A percentile compares a stretch with the other conserved stretches of the same genome.
These are phyloP conservation scores for Vitis cinerea DNA, from an alignment of 164 flowering plant species.

Conservation along the genomic window DNA sequence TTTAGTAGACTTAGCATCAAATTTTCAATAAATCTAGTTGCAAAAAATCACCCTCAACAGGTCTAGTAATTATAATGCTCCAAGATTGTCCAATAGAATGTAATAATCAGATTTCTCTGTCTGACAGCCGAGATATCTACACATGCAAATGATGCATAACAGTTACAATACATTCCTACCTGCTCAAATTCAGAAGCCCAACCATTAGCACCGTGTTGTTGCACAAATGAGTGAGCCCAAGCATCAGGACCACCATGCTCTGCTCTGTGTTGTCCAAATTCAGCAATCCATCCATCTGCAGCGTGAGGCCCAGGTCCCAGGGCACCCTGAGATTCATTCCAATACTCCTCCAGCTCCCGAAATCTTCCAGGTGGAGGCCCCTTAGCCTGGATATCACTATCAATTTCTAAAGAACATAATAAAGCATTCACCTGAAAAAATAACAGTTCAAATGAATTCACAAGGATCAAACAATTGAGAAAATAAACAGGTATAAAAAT, in stretches of 20 bases:
- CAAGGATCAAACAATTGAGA: not conserved
- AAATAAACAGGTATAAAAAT: not conserved
- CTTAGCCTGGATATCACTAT: constrained; percentile 51
- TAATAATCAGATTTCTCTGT: not conserved
- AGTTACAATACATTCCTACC: constrained; percentile 32
- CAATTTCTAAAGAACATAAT: constrained; percentile 81
- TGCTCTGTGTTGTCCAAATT: constrained; percentile 50
- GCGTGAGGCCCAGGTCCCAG: constrained; percentile 38
- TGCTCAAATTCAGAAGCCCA: constrained; percentile 97
- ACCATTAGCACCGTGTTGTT: constrained; percentile 76
- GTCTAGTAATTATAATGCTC: not conserved
- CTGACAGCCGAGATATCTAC: not conserved
- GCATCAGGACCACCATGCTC: constrained; percentile 50
- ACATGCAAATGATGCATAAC: not conserved
- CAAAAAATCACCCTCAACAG: not conserved
- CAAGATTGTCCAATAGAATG: not conserved
- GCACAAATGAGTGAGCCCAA: constrained; percentile 85
- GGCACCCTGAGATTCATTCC: constrained; percentile 86
- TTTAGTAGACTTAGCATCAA: not conserved
- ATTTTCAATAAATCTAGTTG: not conserved
- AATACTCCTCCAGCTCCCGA: constrained; percentile 77
- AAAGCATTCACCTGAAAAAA: constrained; percentile 73
- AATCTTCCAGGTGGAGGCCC: constrained; percentile 64
- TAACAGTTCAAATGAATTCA: not conserved
- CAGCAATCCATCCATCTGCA: constrained; percentile 74